These are phyloP conservation scores for Oryza rufipogon DNA, from an alignment of 176 grass and related monocot genomes.

Conservation along the genomic window DNA sequence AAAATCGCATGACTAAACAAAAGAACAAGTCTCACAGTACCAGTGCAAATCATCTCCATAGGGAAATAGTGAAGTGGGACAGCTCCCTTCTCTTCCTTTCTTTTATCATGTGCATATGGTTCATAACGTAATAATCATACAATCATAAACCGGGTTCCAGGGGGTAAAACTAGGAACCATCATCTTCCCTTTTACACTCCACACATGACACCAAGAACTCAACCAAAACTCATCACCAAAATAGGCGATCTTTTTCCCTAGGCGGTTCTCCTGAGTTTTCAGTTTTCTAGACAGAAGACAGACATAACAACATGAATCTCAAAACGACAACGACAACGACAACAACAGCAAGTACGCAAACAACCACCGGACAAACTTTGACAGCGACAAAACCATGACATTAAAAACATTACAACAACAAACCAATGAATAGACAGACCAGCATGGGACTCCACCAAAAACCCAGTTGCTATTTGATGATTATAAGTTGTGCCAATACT, in stretches of 20 bases:
- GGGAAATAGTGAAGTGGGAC: background rate
- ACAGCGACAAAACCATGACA: slow-evolving; percentile 4
- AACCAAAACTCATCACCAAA: background rate
- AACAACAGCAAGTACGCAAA: background rate
- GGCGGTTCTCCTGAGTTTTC: slow-evolving; percentile 1
- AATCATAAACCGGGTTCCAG: slow-evolving; percentile 6
- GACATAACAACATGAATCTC: background rate
- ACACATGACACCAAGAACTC: background rate
- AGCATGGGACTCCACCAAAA: slow-evolving; percentile 50
- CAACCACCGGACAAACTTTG: background rate
- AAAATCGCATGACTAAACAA: background rate
- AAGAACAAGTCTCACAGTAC: background rate
- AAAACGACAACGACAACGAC: background rate
- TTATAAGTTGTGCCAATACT: slow-evolving; percentile 54
- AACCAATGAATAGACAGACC: slow-evolving; percentile 46
- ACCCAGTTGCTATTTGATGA: slow-evolving; percentile 52
- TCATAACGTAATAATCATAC: background rate
- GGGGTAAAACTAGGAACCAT: slow-evolving; percentile 35
- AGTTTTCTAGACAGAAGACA: background rate
- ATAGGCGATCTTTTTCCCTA: background rate
- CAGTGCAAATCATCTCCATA: too few relatives aligned
- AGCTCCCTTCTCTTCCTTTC: background rate
- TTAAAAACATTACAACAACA: slow-evolving; percentile 19
- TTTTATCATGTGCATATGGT: background rate
- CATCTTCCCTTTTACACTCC: background rate